phyloP scores from a whole-genome alignment of 768 basidiomycete species.

The Mycena maculata region DNA sequence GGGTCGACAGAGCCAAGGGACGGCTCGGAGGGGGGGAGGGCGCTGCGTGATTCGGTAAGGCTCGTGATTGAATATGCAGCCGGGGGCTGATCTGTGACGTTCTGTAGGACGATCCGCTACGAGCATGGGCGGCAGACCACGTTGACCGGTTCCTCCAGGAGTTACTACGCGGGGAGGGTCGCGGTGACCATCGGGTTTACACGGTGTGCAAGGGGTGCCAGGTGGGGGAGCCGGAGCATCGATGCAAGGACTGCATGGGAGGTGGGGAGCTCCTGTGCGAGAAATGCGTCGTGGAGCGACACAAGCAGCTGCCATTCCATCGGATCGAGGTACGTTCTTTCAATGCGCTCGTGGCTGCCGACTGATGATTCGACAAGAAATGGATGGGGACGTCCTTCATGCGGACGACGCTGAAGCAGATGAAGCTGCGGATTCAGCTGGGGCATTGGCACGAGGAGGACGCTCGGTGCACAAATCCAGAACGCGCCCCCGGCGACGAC shows the following conservation, averaged over 20 bases:
- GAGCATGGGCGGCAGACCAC: background rate
- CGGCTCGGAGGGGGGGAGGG: too few relatives aligned
- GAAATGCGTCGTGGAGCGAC: background rate
- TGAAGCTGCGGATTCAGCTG: conserved; percentile 44
- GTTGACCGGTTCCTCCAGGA: background rate
- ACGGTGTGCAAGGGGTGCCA: background rate
- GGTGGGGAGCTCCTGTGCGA: conserved; percentile 3
- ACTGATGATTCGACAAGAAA: conserved; percentile 5
- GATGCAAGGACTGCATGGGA: background rate
- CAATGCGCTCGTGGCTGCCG: background rate
- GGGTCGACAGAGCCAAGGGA: too few relatives aligned
- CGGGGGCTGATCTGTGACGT: too few relatives aligned
- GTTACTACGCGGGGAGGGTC: background rate
- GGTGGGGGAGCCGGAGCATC: background rate
- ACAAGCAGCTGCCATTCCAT: background rate
- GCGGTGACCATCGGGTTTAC: background rate
- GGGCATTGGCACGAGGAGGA: conserved; percentile 35
- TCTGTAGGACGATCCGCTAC: conserved; percentile 9
- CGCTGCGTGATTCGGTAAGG: too few relatives aligned
- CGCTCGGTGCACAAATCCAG: conserved; percentile 30
- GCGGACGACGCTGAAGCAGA: conserved; percentile 28
- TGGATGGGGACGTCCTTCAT: conserved; percentile 35
- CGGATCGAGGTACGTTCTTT: conserved; percentile 4
- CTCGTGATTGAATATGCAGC: too few relatives aligned
- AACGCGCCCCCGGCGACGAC: conserved; percentile 27